Conservation (phyloP, 2,329 filamentous ascomycete genomes). For the Camillea tinctor region DNA sequence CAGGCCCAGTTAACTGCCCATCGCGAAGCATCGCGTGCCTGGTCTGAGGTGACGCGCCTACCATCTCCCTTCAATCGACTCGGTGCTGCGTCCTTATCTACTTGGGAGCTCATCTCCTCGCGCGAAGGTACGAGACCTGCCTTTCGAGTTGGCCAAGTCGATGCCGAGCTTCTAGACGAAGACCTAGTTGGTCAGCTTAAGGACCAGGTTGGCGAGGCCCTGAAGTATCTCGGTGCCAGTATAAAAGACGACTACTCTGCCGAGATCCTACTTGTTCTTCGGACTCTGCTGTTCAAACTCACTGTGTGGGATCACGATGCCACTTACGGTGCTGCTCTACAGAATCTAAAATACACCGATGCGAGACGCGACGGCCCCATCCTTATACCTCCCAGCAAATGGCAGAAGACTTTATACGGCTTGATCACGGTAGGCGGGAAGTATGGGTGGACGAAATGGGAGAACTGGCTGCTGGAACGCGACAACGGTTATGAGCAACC, state of each 20-base stretch:
- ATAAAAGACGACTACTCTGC: slow-evolving; percentile 82
- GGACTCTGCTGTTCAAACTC: slow-evolving; percentile 86
- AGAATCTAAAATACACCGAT: slow-evolving; percentile 88
- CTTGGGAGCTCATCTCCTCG: slow-evolving; percentile 71
- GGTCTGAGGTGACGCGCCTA: slow-evolving; percentile 55
- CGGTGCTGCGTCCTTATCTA: slow-evolving; percentile 44
- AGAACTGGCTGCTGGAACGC: slow-evolving; percentile 75
- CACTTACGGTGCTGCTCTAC: slow-evolving; percentile 88
- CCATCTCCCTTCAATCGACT: slow-evolving; percentile 63
- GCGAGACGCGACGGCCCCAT: slow-evolving; percentile 65
- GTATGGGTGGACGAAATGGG: slow-evolving; percentile 91
- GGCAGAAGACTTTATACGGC: slow-evolving; percentile 84
- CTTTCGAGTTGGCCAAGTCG: slow-evolving; percentile 92
- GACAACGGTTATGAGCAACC: slow-evolving; percentile 72
- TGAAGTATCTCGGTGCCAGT: slow-evolving; percentile 78
- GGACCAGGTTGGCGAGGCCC: slow-evolving; percentile 79
- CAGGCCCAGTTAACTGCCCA: slow-evolving; percentile 54
- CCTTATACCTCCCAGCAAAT: slow-evolving; percentile 68
- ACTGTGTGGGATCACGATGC: slow-evolving; percentile 96
- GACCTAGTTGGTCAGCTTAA: slow-evolving; percentile 85
- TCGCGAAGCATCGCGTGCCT: slow-evolving; percentile 52
- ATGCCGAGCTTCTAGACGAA: slow-evolving; percentile 91
- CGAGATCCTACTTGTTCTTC: slow-evolving; percentile 77
- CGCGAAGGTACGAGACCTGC: slow-evolving; percentile 79
- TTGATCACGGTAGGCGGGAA: slow-evolving; percentile 81